Base-by-base conservation (phyloP, 2,329 filamentous ascomycete species). In the Hypoxylon sp. region DNA sequence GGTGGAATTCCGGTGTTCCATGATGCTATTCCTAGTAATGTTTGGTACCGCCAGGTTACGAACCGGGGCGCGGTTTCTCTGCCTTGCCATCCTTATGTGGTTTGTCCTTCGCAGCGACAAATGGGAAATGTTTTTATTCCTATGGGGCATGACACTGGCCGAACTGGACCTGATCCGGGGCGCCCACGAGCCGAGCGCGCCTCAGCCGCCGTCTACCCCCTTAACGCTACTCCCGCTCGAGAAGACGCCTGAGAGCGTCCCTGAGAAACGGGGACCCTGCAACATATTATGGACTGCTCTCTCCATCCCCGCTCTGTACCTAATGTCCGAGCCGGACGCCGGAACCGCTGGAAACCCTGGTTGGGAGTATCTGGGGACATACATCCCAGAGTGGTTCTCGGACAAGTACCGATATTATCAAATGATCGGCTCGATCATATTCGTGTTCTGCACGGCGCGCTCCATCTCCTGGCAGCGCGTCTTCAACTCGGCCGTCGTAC, bases 321-420 rank as follows among this genome's bases (percentile, higher is more conserved):
- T 90, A 5, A 83, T 81, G 78, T 85, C 77, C 9, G 81, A 80
- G 66, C 83, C 84, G 2, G 81, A 84, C 63, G 75, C 79, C 13
- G 78, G 78, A 41, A 74, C 77, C 17, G 77, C 80, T 17, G 74
- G 74, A 21, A 85, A 85, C 0, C 86, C 85, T 1, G 86, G 87
- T 4, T 89, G 84, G 82, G 73, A 81, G 1, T 82, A 77, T 51
- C 81, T 89, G 23, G 79, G 80, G 14, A 78, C 79, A 0, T 71
- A 83, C 11, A 85, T 87, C 34, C 85, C 86, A 2, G 71, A 77
- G 41, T 86, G 83, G 81, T 86, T 84, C 79, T 70, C 73, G 0
- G 82, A 82, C 63, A 79, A 80, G 55, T 86, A 86, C 76, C 83
- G 86, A 28, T 89, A 86, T 77, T 90, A 85, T 83, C 86, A 89